Evolutionary conservation across 139 green algal species (phyloP).

Genomic region (Pleodorina starrii): DNA sequence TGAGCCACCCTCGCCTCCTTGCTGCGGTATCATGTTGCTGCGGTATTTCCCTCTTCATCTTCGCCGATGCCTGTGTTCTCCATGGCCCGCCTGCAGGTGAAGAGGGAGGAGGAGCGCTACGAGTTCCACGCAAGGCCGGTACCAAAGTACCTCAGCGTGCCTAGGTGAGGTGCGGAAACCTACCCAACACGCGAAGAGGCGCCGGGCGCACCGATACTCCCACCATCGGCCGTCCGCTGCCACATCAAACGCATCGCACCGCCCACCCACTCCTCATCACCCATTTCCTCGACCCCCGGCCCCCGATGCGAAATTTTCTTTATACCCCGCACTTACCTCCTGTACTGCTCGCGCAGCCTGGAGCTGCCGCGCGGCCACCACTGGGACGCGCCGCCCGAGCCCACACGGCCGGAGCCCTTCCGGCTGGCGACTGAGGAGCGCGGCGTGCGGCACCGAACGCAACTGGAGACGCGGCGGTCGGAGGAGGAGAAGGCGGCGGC

Average conservation of each 20-base stretch:
- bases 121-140: constrained; percentile 52
- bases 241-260: too few relatives aligned
- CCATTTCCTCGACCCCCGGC: too few relatives aligned
- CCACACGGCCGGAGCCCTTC: constrained; percentile 62
- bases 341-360: background rate
- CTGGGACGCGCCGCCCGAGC: background rate
- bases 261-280: too few relatives aligned
- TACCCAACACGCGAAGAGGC: too few relatives aligned
- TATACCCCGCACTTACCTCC: too few relatives aligned
- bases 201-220: too few relatives aligned
- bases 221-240: too few relatives aligned
- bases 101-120: constrained; percentile 4
- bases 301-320: too few relatives aligned
- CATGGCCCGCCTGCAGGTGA: background rate
- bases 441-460: constrained; percentile 44
- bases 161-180: constrained; percentile 18
- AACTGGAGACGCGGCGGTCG: background rate
- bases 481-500: constrained; percentile 44
- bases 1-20: too few relatives aligned
- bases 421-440: constrained; percentile 56
- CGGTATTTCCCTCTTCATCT: too few relatives aligned
- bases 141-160: constrained; percentile 50
- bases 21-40: too few relatives aligned
- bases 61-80: too few relatives aligned
- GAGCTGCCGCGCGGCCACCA: constrained; percentile 26